These are phyloP conservation scores for Clarireedia sp. DNA, from an alignment of 2,329 filamentous ascomycete genomes.

Conservation along the genomic window DNA sequence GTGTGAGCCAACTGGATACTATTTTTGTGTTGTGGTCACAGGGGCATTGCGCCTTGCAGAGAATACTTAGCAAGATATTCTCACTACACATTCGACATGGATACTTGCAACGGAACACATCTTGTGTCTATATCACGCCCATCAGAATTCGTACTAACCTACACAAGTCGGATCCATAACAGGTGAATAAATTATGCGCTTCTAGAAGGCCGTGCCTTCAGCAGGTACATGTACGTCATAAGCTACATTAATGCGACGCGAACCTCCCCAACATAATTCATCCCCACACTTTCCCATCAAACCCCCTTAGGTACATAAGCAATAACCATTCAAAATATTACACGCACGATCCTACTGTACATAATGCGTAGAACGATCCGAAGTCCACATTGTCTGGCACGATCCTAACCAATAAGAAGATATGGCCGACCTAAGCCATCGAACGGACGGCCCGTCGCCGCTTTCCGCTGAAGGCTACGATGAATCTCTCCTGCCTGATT, in stretches of 20 bases:
- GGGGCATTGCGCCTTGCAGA: neutral
- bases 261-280: constrained; percentile 4
- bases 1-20: neutral
- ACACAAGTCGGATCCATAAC: too few relatives aligned
- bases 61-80: too few relatives aligned
- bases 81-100: too few relatives aligned
- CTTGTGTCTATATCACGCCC: too few relatives aligned
- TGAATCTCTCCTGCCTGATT: constrained; percentile 65
- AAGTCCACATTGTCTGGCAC: neutral
- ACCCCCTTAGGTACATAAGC: neutral
- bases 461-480: constrained; percentile 60
- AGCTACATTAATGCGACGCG: neutral
- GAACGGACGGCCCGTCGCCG: constrained; percentile 46
- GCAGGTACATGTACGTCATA: constrained; percentile 5
- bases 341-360: constrained; percentile 2
- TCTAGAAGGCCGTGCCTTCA: neutral
- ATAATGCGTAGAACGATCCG: constrained; percentile 4
- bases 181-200: too few relatives aligned
- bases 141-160: too few relatives aligned
- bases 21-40: neutral
- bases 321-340: neutral
- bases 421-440: constrained; percentile 29
- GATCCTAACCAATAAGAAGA: constrained; percentile 1
- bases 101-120: too few relatives aligned
- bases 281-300: constrained; percentile 6